Base-by-base conservation (phyloP, 2,329 filamentous ascomycete species). In the Epichloe festucae region DNA sequence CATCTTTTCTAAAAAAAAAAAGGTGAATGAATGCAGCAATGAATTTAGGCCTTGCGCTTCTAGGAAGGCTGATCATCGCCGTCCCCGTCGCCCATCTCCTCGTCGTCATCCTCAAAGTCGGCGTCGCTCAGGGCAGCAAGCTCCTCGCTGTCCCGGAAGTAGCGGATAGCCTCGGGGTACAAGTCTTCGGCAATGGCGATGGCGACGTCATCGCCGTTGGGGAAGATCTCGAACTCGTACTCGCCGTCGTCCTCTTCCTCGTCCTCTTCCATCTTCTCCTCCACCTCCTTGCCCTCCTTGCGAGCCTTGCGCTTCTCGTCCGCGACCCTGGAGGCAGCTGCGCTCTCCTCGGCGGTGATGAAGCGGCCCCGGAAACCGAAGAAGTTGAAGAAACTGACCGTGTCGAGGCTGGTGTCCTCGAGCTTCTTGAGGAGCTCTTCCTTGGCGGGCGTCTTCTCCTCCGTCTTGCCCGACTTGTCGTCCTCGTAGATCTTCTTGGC, bases 161-260 rank as follows among this genome's bases (percentile, higher is more conserved):
- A 94, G 67, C 87, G 88, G 67, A 95, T 84, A 53, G 90, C 91
- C 56, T 82, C 81, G 46, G 88, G 87, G 84, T 85, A 96, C 49
- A 97, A 72, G 59, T 97, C 91, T 64, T 97, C 90, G 8, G 85
- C 81, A 59, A 97, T 75, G 54, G 82, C 76, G 56, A 89, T 77
- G 40, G 89, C 90, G 46, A 97, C 68, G 55, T 90, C 85, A 59
- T 94, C 89, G 21, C 87, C 91, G 43, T 82, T 81, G n/a, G 87
- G 85, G 74, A 93, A 95, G 59, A 95, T 84, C 69, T 96, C 91
- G 46, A 84, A 76, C 50, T 83, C 81, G 55, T 83, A 77, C 58
- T 84, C 78, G 56, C 84, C 79, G 34, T 80, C 75, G 0, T 82
- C 75, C 2, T 77, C 73, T 0, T 82, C 78, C 0, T 17, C 17